Base-by-base conservation (phyloP, 768 basidiomycete species). In the Rhizopogon vesiculosus region DNA sequence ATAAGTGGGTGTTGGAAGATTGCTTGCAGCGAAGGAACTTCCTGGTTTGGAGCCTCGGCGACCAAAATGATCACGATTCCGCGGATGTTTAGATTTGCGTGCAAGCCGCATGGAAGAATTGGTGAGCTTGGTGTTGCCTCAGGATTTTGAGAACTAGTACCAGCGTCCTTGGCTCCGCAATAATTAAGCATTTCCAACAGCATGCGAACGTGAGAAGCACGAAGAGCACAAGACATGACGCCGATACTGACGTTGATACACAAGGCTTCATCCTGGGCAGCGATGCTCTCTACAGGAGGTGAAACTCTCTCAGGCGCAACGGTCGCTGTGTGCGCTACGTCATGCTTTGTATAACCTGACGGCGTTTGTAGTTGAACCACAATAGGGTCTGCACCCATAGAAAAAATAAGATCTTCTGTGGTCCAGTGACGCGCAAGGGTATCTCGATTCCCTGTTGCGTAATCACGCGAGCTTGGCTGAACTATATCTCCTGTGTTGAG, bases 361-460 rank as follows among this genome's bases (percentile, higher is more conserved):
- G 82, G 79, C 0, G 82, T 86, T 35, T 69, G 71, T 18, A 92
- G 66, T 43, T 75, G 74, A 45, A 91, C 57, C 3, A 79, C 65
- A 48, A 92, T 75, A 18, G 90, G 83, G 31, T 85, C 80, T 13
- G 76, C 65, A 16, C 86, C 84, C 51, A 91, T 77, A 6, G 85
- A 86, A 13, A 90, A 54, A 8, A 93, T 59, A 7, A 70, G 69
- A 48, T 84, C 78, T 33, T 79, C 80, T 31, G 62, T 56, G 33
- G 35, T 54, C 39, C 46, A 48, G 15, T 48, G 46, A 35, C 18
- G 33, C 19, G 35, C 13, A 48, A 9, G 12, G 55, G 56, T 59
- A 42, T 60, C 58, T 43, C 52, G 57, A 25, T 31, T 43, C 19
- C 31, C 33, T 12, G 19, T 7, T 40, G 3, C 13, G 46, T 48